Evolutionary conservation across 768 basidiomycete genomes (phyloP).

Genomic region (Rhizopogon vulgaris): DNA sequence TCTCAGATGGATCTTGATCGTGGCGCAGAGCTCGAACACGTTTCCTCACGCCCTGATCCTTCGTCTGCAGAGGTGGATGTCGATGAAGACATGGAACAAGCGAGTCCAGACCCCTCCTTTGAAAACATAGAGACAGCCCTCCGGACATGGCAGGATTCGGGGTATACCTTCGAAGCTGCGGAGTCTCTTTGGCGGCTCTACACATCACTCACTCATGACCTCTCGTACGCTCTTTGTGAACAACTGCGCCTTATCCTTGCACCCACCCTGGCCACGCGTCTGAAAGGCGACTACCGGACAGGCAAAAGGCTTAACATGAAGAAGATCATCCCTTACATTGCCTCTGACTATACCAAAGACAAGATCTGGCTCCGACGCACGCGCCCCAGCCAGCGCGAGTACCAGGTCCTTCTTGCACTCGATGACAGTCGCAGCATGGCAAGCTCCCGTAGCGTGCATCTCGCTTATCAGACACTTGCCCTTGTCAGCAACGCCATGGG

Average conservation of each 20-base stretch:
- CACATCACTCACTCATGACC: conserved; percentile 82
- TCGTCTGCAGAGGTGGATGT: conserved; percentile 25
- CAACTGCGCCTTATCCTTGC: conserved; percentile 95
- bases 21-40: not conserved
- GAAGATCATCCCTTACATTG: conserved; percentile 96
- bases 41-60: conserved; percentile 16
- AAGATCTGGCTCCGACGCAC: conserved; percentile 98
- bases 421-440: conserved; percentile 96
- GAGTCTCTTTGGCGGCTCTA: conserved; percentile 90
- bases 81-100: conserved; percentile 19
- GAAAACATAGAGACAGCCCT: conserved; percentile 18
- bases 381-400: conserved; percentile 88
- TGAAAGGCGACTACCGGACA: conserved; percentile 95
- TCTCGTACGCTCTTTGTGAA: conserved; percentile 90
- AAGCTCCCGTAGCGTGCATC: conserved; percentile 47
- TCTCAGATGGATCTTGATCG: conserved; percentile 25
- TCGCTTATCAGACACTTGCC: conserved; percentile 91
- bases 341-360: conserved; percentile 98
- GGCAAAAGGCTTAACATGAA: conserved; percentile 99
- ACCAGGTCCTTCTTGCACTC: conserved; percentile 89
- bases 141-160: conserved; percentile 25
- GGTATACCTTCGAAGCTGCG: conserved; percentile 48
- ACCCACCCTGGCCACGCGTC: conserved; percentile 87
- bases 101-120: conserved; percentile 7
- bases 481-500: conserved; percentile 87